Conservation (phyloP, 2,329 filamentous ascomycete genomes). For the Teratosphaeria epicoccoides region DNA sequence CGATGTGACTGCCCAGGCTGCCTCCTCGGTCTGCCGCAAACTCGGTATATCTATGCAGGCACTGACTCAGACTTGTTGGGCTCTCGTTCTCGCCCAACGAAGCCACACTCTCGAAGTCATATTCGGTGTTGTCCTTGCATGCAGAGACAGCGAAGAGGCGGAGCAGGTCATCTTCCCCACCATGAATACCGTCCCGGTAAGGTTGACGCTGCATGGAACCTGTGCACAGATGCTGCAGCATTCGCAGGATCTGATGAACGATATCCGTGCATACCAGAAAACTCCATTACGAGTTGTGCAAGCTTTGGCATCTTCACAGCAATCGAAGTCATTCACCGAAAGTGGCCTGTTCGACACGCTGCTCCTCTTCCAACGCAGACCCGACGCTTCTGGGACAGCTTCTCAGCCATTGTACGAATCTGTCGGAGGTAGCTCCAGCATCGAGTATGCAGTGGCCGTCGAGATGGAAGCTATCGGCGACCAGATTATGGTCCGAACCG, state of each 20-base stretch:
- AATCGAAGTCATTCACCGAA: background rate
- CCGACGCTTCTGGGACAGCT: slow-evolving; percentile 22
- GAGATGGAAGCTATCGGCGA: slow-evolving; percentile 59
- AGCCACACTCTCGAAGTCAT: slow-evolving; percentile 59
- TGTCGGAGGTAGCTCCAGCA: slow-evolving; percentile 51
- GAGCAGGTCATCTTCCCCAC: slow-evolving; percentile 69
- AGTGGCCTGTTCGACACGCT: slow-evolving; percentile 49
- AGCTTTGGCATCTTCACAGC: slow-evolving; percentile 16
- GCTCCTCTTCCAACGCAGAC: slow-evolving; percentile 54
- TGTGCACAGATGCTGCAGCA: slow-evolving; percentile 55
- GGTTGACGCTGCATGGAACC: slow-evolving; percentile 61
- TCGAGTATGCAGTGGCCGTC: slow-evolving; percentile 73
- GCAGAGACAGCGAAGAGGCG: slow-evolving; percentile 62
- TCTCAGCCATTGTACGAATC: slow-evolving; percentile 47
- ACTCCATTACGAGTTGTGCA: slow-evolving; percentile 66
- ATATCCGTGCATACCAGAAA: slow-evolving; percentile 61
- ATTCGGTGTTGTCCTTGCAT: slow-evolving; percentile 76
- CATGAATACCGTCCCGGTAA: slow-evolving; percentile 79
- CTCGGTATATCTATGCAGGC: slow-evolving; percentile 64
- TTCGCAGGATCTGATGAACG: slow-evolving; percentile 58
- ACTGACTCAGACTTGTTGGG: slow-evolving; percentile 67
- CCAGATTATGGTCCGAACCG: slow-evolving; percentile 57
- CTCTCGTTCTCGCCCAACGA: slow-evolving; percentile 55
- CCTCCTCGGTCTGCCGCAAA: slow-evolving; percentile 53
- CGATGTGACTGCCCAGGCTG: slow-evolving; percentile 27